These are phyloP conservation scores for Diaporthe capsici DNA, from an alignment of 2,329 filamentous ascomycete genomes.

Conservation along the genomic window DNA sequence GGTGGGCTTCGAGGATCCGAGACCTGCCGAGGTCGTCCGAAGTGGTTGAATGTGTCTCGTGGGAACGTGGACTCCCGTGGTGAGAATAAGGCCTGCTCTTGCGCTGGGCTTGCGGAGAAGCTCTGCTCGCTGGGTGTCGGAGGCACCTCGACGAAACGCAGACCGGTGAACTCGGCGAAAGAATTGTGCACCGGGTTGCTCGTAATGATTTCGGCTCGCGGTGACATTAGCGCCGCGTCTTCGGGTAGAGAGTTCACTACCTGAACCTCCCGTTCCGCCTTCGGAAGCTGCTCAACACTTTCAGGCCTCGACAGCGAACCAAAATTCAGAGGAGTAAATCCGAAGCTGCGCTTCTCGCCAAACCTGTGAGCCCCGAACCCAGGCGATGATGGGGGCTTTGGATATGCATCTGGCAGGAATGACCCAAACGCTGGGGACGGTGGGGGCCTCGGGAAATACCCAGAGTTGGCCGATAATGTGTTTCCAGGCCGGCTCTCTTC, in stretches of 20 bases:
- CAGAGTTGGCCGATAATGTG: slow-evolving; percentile 43
- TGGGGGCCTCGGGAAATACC: slow-evolving; percentile 43
- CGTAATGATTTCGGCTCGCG: slow-evolving; percentile 80
- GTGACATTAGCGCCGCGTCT: slow-evolving; percentile 76
- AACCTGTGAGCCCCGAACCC: slow-evolving; percentile 60
- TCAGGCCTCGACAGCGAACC: slow-evolving; percentile 31
- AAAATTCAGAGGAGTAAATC: slow-evolving; percentile 46
- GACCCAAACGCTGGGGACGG: slow-evolving; percentile 48
- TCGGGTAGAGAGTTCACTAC: slow-evolving; percentile 55
- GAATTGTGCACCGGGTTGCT: slow-evolving; percentile 73
- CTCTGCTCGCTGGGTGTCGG: slow-evolving; percentile 66
- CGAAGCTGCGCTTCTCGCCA: slow-evolving; percentile 55
- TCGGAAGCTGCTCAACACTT: slow-evolving; percentile 22
- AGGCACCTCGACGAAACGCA: slow-evolving; percentile 67
- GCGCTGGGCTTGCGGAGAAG: slow-evolving; percentile 51
- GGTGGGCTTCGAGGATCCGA: slow-evolving; percentile 82
- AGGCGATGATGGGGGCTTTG: slow-evolving; percentile 61
- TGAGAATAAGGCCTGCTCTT: slow-evolving; percentile 50
- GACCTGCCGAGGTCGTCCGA: slow-evolving; percentile 64
- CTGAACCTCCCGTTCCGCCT: slow-evolving; percentile 54
- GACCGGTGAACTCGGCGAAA: slow-evolving; percentile 58
- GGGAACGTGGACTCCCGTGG: slow-evolving; percentile 67
- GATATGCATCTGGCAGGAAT: slow-evolving; percentile 36
- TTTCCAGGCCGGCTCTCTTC: slow-evolving; percentile 48
- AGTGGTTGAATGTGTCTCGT: slow-evolving; percentile 65